Conservation (phyloP, 371 early-diverging fungal species). For the Syncephalis fuscata region DNA sequence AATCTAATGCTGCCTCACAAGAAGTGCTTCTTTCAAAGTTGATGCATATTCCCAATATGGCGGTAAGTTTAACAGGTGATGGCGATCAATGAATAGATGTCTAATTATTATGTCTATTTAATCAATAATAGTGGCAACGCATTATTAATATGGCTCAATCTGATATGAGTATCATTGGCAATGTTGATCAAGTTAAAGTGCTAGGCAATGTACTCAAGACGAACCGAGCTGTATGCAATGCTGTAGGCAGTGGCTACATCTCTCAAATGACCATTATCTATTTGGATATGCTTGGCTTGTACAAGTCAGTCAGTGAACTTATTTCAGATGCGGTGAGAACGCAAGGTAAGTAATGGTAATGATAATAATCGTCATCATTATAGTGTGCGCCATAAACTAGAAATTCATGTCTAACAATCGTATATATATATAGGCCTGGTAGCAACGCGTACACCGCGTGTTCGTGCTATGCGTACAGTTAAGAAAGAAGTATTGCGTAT, state of each 20-base stretch:
- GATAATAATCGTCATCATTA: too few species aligned
- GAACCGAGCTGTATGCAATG: constrained; percentile 78
- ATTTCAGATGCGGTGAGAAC: constrained; percentile 64
- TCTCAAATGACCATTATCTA: constrained; percentile 77
- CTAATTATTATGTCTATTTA: not conserved
- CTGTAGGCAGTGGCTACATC: constrained; percentile 74
- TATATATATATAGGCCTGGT: constrained; percentile 24
- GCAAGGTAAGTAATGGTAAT: constrained; percentile 53
- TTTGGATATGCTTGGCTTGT: constrained; percentile 76
- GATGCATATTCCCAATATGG: constrained; percentile 78
- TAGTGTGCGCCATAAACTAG: not conserved
- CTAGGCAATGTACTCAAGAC: constrained; percentile 87
- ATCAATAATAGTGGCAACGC: constrained; percentile 47
- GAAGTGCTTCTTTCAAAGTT: constrained; percentile 63
- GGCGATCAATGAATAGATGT: not conserved
- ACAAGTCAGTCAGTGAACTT: constrained; percentile 65
- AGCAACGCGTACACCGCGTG: constrained; percentile 82
- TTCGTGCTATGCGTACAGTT: constrained; percentile 81
- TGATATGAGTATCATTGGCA: constrained; percentile 55
- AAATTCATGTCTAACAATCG: not conserved
- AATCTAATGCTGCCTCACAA: constrained; percentile 47
- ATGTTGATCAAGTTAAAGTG: constrained; percentile 65
- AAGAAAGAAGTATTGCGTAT: constrained; percentile 88
- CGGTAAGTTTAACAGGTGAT: constrained; percentile 28
- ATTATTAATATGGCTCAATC: constrained; percentile 55